phyloP scores from a whole-genome alignment of 257 asterid species.

The Anisodus acutangulus region DNA sequence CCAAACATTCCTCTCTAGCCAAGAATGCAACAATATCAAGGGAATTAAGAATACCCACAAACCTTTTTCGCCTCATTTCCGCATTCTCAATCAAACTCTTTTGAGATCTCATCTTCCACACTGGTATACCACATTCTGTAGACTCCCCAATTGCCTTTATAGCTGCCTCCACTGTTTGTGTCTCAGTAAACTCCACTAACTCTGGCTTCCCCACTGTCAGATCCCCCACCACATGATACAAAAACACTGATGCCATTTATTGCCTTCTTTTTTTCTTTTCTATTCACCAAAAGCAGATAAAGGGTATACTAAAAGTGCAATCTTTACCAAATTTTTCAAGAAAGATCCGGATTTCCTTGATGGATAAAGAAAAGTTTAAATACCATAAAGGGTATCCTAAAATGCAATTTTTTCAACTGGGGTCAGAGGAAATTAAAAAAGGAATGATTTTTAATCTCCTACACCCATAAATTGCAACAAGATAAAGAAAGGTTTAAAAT shows the following conservation, averaged over 20 bases:
- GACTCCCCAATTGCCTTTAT: constrained; percentile 82
- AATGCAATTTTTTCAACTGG: no score
- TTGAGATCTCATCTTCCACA: constrained; percentile 80
- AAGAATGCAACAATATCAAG: constrained; percentile 84
- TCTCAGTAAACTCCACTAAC: constrained; percentile 76
- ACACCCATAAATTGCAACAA: background rate
- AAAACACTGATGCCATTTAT: constrained; percentile 80
- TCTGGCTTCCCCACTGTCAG: constrained; percentile 99
- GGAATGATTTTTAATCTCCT: no score
- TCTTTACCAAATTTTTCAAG: no score
- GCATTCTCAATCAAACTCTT: constrained; percentile 67
- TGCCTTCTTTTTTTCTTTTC: no score
- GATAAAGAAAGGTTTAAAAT: no score
- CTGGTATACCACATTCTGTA: constrained; percentile 87
- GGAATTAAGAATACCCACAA: constrained; percentile 85
- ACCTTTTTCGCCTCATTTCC: constrained; percentile 76
- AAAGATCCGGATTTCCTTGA: no score
- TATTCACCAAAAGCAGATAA: background rate
- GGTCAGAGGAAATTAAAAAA: no score
- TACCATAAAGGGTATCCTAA: no score
- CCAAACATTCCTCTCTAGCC: constrained; percentile 72
- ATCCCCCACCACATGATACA: constrained; percentile 98
- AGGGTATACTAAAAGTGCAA: no score
- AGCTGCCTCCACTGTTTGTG: constrained; percentile 86
- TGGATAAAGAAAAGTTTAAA: no score